Base-by-base conservation (phyloP, 1,284 basidiomycete genomes). In the Tilletia caries region DNA sequence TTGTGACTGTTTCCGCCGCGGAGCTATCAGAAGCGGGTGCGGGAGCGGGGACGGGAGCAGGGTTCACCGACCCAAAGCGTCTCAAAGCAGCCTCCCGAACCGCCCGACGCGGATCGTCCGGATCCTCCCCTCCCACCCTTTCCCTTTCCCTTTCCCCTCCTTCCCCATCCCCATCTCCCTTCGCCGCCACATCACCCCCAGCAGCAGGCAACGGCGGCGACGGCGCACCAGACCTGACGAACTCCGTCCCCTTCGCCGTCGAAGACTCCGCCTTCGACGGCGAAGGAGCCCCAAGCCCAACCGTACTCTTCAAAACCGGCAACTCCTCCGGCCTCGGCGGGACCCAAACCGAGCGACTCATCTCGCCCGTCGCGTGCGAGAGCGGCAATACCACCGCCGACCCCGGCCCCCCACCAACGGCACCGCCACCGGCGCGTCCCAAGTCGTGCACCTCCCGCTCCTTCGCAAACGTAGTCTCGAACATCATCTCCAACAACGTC, bases 391-490 rank as follows among this genome's bases (percentile, higher is more conserved):
- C 48, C 37, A 41, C 37, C 6, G 37, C 37, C 5, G 6, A 41
- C 37, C 37, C 37, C 37, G 6, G 37, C 37, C 13, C 37, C 10
- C 37, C 37, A 10, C n/a, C 52, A 58, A 58, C 20, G 52, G 23
- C 25, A 29, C 23, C 27, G 52, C 52, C 52, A 29, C n/a, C 5
- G 23, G 2, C 25, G 52, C n/a, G 12, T 8, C 33, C 32, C 32
- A 62, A 62, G 10, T 37, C 58, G 58, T 18, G 27, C 29, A 54
- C 58, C 18, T 62, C 58, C 58, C 32, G 20, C 32, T 62, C 29
- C 32, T 13, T 15, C 29, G 29, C 58, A 18, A 34, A 15, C 10
- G 29, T 20, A n/a, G 58, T 34, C 29, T 62, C 58, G n/a, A 62
- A 62, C 2, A 62, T 13, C 6, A 37, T 37, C 58, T 62, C 58